Evolutionary conservation across 495 filamentous ascomycete genomes (phyloP).

Genomic region (Glutinoglossum americanum): DNA sequence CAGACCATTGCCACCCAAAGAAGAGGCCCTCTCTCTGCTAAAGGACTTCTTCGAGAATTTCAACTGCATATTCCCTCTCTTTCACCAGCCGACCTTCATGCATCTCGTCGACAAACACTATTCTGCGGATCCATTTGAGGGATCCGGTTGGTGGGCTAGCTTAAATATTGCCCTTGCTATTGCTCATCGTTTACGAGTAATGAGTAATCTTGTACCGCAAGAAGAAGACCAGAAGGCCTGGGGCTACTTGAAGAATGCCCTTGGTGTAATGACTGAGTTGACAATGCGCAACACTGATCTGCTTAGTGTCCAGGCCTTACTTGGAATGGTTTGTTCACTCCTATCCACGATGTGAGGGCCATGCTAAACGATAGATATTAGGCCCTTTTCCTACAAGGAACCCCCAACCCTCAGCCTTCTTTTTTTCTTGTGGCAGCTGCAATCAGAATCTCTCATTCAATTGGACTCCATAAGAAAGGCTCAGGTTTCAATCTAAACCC

Average conservation of each 20-base stretch:
- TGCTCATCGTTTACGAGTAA: conserved; percentile 76
- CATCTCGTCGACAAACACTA: conserved; percentile 86
- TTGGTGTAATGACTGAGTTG: conserved; percentile 76
- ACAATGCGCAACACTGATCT: conserved; percentile 93
- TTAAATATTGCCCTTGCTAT: conserved; percentile 88
- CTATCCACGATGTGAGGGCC: background rate
- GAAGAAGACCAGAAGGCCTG: conserved; percentile 89
- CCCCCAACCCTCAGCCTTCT: conserved; percentile 86
- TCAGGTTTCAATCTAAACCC: conserved; percentile 77
- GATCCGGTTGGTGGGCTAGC: conserved; percentile 95
- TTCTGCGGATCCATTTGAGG: conserved; percentile 77
- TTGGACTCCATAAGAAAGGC: conserved; percentile 83
- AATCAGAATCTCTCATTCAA: conserved; percentile 78
- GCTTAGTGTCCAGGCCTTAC: conserved; percentile 82
- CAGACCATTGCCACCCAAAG: conserved; percentile 57
- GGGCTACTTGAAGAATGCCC: conserved; percentile 90
- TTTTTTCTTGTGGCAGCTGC: conserved; percentile 88
- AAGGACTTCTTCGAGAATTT: conserved; percentile 96
- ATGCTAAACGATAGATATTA: conserved; percentile 13
- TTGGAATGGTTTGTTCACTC: conserved; percentile 51
- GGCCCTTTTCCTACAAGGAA: conserved; percentile 88
- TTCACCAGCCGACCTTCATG: conserved; percentile 96
- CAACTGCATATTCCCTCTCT: conserved; percentile 95
- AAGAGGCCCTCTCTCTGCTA: conserved; percentile 59
- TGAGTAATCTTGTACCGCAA: conserved; percentile 74